Evolutionary conservation across 192 early-diverging fungal species (phyloP), one percentile per base, ranked within the genome.

Genomic region (Backusella circina): DNA sequence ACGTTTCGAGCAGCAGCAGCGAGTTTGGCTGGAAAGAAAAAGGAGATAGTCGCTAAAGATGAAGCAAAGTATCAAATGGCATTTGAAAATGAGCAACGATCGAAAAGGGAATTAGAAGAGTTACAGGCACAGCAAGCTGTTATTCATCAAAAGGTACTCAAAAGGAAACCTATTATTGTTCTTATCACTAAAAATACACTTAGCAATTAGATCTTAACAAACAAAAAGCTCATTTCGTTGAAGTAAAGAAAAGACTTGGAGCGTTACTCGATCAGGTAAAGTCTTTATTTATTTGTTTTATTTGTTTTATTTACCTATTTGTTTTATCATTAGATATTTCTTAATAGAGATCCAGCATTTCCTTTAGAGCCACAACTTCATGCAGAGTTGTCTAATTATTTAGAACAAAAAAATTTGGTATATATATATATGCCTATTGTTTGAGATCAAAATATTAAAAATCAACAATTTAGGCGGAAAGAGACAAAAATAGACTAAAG

Each of bases 41-140:
- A 76, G 44, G 75, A 54, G 2, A 13, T 70, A 31, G 54, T 70
- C 35, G 75, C 74, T 26, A 80, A 80, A 67, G 74, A 80, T 65
- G 66, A 75, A 36, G 70, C 65, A 13, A 75, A 76, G 50, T 80
- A 80, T 33, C 79, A 80, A 6, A 13, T 44, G 2, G 74, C 79
- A 2, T 80, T 80, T 76, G 79, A 80, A 44, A 65, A 38, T 36
- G 79, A 80, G 33, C 74, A 73, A 47, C 33, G 41, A 35, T 61
- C 64, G 2, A 77, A 65, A 51, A 57, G 57, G 36, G 71, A 77
- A 50, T 72, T 72, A 21, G 76, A 77, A 67, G 39, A n/a, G 1
- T 10, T 67, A 10, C 37, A 32, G n/a, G n/a, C 6, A 13, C 61
- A 44, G 1, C 26, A 65, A 30, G 8, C 18, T 6, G 23, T 3